A percentile compares a stretch with the other conserved stretches of the same genome.
These are phyloP conservation scores for Chenopodium suecicum DNA, from an alignment of 148 eudicot species.

Conservation along the genomic window DNA sequence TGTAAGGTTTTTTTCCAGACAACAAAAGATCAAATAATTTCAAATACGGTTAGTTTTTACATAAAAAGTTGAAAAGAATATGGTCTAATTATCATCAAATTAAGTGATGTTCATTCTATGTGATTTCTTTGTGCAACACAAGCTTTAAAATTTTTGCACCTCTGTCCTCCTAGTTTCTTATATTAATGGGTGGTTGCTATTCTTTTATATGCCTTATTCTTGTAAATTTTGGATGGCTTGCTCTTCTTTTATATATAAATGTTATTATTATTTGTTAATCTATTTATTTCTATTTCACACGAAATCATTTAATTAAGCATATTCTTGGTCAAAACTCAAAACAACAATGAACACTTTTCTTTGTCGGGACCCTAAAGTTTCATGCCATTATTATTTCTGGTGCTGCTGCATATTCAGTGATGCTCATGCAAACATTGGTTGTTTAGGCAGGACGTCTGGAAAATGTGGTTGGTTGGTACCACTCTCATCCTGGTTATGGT, in stretches of 20 bases:
- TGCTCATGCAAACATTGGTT: neutral
- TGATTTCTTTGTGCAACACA: neutral
- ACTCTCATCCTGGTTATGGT: constrained; percentile 99
- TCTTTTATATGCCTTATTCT: neutral
- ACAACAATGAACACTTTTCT: neutral
- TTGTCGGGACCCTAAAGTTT: neutral
- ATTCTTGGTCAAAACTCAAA: neutral
- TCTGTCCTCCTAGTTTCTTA: neutral
- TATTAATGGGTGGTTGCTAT: neutral
- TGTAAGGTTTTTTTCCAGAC: too few relatives aligned
- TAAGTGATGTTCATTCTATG: neutral
- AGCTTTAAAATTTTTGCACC: neutral
- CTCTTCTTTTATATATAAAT: neutral
- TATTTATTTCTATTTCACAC: neutral
- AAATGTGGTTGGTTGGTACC: constrained; percentile 99
- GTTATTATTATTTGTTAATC: neutral
- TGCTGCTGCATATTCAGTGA: neutral
- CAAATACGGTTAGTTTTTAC: too few relatives aligned
- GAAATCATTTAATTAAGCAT: neutral
- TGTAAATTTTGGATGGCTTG: neutral
- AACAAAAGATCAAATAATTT: too few relatives aligned
- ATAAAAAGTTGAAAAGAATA: too few relatives aligned
- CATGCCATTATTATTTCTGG: neutral
- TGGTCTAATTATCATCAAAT: neutral
- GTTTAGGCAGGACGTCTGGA: constrained; percentile 89